Evolutionary conservation across 352 stramenopile species (phyloP).

Genomic region (Phytophthora pluvialis): DNA sequence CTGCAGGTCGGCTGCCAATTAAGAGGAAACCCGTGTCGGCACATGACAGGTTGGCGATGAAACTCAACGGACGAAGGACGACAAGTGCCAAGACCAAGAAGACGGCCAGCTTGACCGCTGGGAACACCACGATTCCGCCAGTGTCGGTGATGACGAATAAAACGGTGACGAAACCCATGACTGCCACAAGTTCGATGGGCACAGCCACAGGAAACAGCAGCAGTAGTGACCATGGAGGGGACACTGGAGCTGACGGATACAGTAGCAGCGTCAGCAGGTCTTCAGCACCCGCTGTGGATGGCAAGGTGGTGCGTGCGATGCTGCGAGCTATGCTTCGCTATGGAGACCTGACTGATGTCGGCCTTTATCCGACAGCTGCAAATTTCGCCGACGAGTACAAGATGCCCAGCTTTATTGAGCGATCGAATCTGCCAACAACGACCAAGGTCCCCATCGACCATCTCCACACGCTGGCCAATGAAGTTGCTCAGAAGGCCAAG

Average conservation of each 20-base stretch:
- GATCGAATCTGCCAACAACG: slow-evolving; percentile 56
- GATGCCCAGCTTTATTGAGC: slow-evolving; percentile 75
- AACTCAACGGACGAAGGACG: slow-evolving; percentile 66
- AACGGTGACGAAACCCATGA: slow-evolving; percentile 36
- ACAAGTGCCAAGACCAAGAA: slow-evolving; percentile 63
- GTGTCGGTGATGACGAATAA: slow-evolving; percentile 61
- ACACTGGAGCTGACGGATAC: slow-evolving; percentile 40
- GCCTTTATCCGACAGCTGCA: slow-evolving; percentile 53
- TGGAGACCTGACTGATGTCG: slow-evolving; percentile 79
- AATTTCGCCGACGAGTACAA: slow-evolving; percentile 84
- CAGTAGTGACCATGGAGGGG: slow-evolving; percentile 51
- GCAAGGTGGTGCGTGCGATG: slow-evolving; percentile 74
- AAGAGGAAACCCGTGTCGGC: slow-evolving; percentile 80
- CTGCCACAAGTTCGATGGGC: slow-evolving; percentile 18
- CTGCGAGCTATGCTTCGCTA: slow-evolving; percentile 77
- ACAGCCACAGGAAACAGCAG: slow-evolving; percentile 30
- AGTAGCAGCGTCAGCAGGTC: slow-evolving; percentile 44
- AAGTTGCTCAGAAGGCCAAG: slow-evolving; percentile 67
- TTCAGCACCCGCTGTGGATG: slow-evolving; percentile 39
- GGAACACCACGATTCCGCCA: slow-evolving; percentile 48
- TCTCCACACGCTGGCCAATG: slow-evolving; percentile 60
- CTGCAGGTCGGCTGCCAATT: slow-evolving; percentile 37
- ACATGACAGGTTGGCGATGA: slow-evolving; percentile 74
- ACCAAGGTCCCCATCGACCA: slow-evolving; percentile 66
- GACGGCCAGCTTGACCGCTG: slow-evolving; percentile 13